Evolutionary conservation across 2,329 filamentous ascomycete genomes (phyloP).

Genomic region (Fusarium longipes): DNA sequence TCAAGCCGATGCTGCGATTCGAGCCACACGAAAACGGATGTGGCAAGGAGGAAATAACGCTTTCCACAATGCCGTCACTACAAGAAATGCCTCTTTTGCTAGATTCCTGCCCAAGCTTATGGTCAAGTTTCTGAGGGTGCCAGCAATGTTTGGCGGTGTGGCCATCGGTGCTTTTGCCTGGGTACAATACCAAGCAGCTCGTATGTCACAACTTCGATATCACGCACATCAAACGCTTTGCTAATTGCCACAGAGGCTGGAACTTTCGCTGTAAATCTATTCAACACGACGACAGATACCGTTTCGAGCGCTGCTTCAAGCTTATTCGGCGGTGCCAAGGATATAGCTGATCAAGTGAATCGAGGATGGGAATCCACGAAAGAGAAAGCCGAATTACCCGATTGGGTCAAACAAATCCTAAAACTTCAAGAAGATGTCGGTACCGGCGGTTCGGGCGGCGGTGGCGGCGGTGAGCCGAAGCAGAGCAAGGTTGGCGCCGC

Average conservation of each 20-base stretch:
- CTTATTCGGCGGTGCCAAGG: slow-evolving; percentile 77
- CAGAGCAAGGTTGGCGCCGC: slow-evolving; percentile 70
- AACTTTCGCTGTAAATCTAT: slow-evolving; percentile 69
- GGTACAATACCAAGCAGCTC: slow-evolving; percentile 93
- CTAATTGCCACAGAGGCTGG: slow-evolving; percentile 58
- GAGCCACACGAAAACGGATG: slow-evolving; percentile 70
- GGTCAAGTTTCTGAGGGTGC: slow-evolving; percentile 87
- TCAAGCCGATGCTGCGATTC: slow-evolving; percentile 71
- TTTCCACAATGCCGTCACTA: slow-evolving; percentile 81
- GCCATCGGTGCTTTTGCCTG: slow-evolving; percentile 90
- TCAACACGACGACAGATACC: slow-evolving; percentile 77
- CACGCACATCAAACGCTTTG: background rate
- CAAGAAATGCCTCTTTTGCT: slow-evolving; percentile 72
- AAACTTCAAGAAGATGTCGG: slow-evolving; percentile 70
- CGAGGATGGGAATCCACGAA: slow-evolving; percentile 87
- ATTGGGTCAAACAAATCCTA: slow-evolving; percentile 84
- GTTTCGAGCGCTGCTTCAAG: slow-evolving; percentile 75
- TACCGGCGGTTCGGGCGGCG: slow-evolving; percentile 61
- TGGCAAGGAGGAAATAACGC: slow-evolving; percentile 81
- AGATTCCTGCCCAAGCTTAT: slow-evolving; percentile 84
- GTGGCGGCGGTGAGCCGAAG: slow-evolving; percentile 65
- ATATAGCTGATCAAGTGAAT: slow-evolving; percentile 81
- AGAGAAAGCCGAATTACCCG: slow-evolving; percentile 74
- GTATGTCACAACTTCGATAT: slow-evolving; percentile 62
- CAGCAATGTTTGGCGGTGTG: slow-evolving; percentile 90